Evolutionary conservation across 1,284 basidiomycete genomes (phyloP).

Genomic region (Trametes versicolor): DNA sequence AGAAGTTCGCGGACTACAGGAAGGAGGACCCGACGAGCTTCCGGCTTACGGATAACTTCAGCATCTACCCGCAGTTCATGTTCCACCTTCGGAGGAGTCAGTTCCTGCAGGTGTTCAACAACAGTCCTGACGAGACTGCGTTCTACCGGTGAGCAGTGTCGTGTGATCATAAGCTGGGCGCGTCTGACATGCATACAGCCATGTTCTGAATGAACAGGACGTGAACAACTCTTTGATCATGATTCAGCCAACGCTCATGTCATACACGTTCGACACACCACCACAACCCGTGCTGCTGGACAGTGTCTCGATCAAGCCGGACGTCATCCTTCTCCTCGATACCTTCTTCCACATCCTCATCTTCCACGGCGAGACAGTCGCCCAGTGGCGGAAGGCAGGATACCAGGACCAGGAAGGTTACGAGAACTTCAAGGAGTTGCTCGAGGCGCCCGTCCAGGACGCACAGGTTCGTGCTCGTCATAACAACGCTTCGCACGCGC

Average conservation of each 20-base stretch:
- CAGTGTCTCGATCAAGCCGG: slow-evolving; percentile 97
- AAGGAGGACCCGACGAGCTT: slow-evolving; percentile 98
- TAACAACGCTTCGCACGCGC: background rate
- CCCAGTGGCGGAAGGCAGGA: slow-evolving; percentile 98
- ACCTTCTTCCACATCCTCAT: slow-evolving; percentile 99
- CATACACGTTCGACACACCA: slow-evolving; percentile 92
- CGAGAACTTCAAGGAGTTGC: slow-evolving; percentile 96
- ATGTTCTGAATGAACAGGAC: slow-evolving; percentile 96
- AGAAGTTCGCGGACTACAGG: slow-evolving; percentile 99
- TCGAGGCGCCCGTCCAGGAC: slow-evolving; percentile 85
- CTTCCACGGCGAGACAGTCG: slow-evolving; percentile 98
- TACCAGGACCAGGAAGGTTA: slow-evolving; percentile 99
- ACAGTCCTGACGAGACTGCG: slow-evolving; percentile 99
- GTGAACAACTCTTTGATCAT: slow-evolving; percentile 99
- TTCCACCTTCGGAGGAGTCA: slow-evolving; percentile 98
- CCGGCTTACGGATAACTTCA: slow-evolving; percentile 94
- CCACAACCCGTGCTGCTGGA: slow-evolving; percentile 97
- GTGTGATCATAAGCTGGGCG: background rate
- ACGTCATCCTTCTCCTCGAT: slow-evolving; percentile 97
- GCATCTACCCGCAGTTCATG: slow-evolving; percentile 99
- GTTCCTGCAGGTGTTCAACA: slow-evolving; percentile 99
- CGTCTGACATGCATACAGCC: slow-evolving; percentile 58
- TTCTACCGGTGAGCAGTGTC: slow-evolving; percentile 85
- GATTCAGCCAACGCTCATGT: slow-evolving; percentile 99
- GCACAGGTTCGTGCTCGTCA: slow-evolving; percentile 63